A percentile compares a stretch with the other conserved stretches of the same genome.
Evolutionary conservation across 129 eudicot species (phyloP).

Genomic region (Centrapalus pauciflorus): DNA sequence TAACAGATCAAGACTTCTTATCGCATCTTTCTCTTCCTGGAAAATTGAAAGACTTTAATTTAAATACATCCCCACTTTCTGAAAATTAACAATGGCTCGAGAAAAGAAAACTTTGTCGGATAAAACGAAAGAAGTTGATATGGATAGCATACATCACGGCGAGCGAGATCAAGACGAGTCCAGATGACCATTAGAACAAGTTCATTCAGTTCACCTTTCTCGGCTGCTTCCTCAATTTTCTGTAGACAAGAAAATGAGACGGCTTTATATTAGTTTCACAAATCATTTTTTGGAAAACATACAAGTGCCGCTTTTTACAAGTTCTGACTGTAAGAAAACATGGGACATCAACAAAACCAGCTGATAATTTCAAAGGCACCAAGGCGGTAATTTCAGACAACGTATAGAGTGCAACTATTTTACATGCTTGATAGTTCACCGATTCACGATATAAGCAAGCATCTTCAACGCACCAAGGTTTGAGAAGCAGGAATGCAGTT

Average conservation of each 20-base stretch:
- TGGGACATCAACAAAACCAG: too few relatives aligned
- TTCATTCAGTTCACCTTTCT: slow-evolving; percentile 86
- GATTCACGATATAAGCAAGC: too few relatives aligned
- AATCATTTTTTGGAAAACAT: background rate
- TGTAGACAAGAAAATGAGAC: slow-evolving; percentile 20
- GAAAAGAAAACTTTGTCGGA: background rate
- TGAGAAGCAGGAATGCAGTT: too few relatives aligned
- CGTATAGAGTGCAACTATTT: too few relatives aligned
- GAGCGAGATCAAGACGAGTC: slow-evolving; percentile 98
- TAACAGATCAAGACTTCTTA: slow-evolving; percentile 90
- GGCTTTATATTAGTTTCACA: background rate
- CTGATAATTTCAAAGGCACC: too few relatives aligned
- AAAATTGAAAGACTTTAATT: background rate
- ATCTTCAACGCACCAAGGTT: too few relatives aligned
- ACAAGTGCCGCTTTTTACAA: too few relatives aligned
- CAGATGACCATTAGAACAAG: slow-evolving; percentile 91
- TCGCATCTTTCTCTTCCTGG: slow-evolving; percentile 92
- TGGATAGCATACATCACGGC: slow-evolving; percentile 71
- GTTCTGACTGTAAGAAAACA: too few relatives aligned
- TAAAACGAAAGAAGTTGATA: background rate
- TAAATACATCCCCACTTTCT: background rate
- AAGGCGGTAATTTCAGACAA: too few relatives aligned
- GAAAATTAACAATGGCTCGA: background rate
- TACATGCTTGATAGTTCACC: too few relatives aligned
- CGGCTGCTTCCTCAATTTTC: slow-evolving; percentile 99